These are phyloP conservation scores for Dipsacomyces acuminosporus DNA, from an alignment of 371 early-diverging fungal species.

Conservation along the genomic window DNA sequence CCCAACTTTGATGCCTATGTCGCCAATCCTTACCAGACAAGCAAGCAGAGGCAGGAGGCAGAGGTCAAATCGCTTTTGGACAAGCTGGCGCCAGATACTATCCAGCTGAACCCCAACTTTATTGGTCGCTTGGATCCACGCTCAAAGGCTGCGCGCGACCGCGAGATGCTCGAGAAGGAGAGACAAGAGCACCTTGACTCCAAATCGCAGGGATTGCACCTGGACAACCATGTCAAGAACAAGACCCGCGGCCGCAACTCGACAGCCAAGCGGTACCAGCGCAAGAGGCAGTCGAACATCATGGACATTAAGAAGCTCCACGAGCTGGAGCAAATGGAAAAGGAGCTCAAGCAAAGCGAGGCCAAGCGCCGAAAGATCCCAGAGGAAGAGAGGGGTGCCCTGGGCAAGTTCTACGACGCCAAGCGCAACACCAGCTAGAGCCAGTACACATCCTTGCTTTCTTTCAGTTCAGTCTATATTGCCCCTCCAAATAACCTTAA, in stretches of 20 bases:
- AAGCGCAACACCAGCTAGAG: conserved; percentile 5
- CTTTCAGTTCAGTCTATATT: background rate
- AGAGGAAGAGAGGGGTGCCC: conserved; percentile 1
- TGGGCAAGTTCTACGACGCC: conserved; percentile 7
- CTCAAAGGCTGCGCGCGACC: conserved; percentile 52
- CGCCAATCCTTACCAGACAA: conserved; percentile 93
- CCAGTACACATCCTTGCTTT: too few species aligned
- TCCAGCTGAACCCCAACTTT: conserved; percentile 71
- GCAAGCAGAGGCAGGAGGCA: conserved; percentile 82
- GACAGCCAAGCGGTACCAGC: conserved; percentile 62
- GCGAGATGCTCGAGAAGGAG: conserved; percentile 36
- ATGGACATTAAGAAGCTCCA: conserved; percentile 57
- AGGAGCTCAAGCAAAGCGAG: conserved; percentile 24
- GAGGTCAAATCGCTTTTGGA: conserved; percentile 93
- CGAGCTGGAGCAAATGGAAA: conserved; percentile 32
- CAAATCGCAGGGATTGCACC: conserved; percentile 48
- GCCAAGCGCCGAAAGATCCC: conserved; percentile 24
- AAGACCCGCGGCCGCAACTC: conserved; percentile 76
- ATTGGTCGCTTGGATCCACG: conserved; percentile 54
- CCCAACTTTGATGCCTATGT: conserved; percentile 95
- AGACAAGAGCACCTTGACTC: conserved; percentile 49
- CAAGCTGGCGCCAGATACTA: conserved; percentile 88
- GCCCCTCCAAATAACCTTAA: too few species aligned
- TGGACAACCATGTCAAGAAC: conserved; percentile 52
- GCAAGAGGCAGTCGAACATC: conserved; percentile 75